These are phyloP conservation scores for Karstenula rhodostoma DNA, from an alignment of 2,329 filamentous ascomycete genomes.

Conservation along the genomic window DNA sequence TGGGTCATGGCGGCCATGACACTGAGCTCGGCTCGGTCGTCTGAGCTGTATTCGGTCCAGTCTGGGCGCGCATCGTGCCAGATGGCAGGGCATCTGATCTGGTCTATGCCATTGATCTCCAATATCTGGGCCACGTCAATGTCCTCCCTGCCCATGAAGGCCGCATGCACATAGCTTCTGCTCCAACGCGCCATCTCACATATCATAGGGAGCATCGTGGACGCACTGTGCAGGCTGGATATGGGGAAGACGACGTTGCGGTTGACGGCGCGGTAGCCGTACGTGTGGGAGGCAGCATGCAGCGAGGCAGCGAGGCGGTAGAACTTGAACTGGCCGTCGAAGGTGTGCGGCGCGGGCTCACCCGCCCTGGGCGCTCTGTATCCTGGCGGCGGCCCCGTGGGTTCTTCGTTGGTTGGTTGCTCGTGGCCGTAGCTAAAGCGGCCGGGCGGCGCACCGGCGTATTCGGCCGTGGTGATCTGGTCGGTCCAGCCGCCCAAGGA, in stretches of 20 bases:
- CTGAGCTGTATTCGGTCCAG: slow-evolving; percentile 72
- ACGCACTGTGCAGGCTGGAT: slow-evolving; percentile 75
- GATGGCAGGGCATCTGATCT: slow-evolving; percentile 69
- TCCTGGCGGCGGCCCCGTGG: slow-evolving; percentile 40
- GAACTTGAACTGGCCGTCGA: slow-evolving; percentile 76
- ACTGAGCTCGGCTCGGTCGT: slow-evolving; percentile 72
- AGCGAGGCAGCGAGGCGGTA: slow-evolving; percentile 70
- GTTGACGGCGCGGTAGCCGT: slow-evolving; percentile 62
- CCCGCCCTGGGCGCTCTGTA: slow-evolving; percentile 27
- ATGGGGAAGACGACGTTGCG: slow-evolving; percentile 82
- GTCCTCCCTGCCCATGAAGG: slow-evolving; percentile 76
- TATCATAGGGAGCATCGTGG: slow-evolving; percentile 78
- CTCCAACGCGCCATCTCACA: slow-evolving; percentile 81
- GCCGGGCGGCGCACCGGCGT: slow-evolving; percentile 9
- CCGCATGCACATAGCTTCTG: slow-evolving; percentile 81
- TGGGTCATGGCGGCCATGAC: slow-evolving; percentile 73
- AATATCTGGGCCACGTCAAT: slow-evolving; percentile 74
- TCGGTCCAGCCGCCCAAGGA: slow-evolving; percentile 12
- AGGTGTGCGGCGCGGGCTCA: slow-evolving; percentile 48
- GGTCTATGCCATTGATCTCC: slow-evolving; percentile 79
- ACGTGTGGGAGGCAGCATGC: slow-evolving; percentile 64
- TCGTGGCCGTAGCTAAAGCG: slow-evolving; percentile 14
- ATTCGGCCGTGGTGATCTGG: slow-evolving; percentile 5
- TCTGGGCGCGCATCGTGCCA: slow-evolving; percentile 82
- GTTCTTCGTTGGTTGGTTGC: slow-evolving; percentile 28